Percentiles rank a stretch among this genome's conserved stretches.
Evolutionary conservation across 176 grass and related monocot genomes (phyloP).

Genomic region (Paspalum vaginatum): DNA sequence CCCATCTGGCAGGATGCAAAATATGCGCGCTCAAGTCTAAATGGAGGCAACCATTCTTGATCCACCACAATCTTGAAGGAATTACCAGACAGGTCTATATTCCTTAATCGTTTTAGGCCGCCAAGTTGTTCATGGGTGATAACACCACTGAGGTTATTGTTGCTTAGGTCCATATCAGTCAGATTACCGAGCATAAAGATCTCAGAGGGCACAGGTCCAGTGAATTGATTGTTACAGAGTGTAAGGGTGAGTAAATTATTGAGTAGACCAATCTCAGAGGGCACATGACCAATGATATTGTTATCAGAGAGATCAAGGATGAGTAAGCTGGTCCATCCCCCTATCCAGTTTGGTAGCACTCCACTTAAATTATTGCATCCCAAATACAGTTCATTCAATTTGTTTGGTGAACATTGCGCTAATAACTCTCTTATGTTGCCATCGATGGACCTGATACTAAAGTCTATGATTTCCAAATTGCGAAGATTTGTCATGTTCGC

Average conservation of each 20-base stretch:
- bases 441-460: not conserved
- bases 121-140: conserved; percentile 25
- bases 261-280: not conserved
- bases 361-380: not conserved
- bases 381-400: conserved; percentile 5
- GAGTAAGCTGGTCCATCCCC: not conserved
- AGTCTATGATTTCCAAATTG: conserved; percentile 22
- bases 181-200: not conserved
- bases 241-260: not conserved
- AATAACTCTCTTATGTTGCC: conserved; percentile 23
- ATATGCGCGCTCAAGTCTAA: not conserved
- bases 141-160: not conserved
- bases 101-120: not conserved
- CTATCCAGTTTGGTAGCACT: conserved; percentile 15
- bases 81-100: conserved; percentile 12
- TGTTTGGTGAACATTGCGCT: not conserved
- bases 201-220: not conserved
- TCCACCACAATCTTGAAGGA: not conserved
- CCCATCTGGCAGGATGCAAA: conserved; percentile 34
- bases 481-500: conserved; percentile 13
- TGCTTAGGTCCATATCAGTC: not conserved
- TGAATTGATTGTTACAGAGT: not conserved
- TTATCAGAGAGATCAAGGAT: not conserved
- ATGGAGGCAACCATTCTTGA: conserved; percentile 35
- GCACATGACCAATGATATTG: conserved; percentile 6